Evolutionary conservation across 768 basidiomycete species (phyloP).

Genomic region (Mycena epipterygia): DNA sequence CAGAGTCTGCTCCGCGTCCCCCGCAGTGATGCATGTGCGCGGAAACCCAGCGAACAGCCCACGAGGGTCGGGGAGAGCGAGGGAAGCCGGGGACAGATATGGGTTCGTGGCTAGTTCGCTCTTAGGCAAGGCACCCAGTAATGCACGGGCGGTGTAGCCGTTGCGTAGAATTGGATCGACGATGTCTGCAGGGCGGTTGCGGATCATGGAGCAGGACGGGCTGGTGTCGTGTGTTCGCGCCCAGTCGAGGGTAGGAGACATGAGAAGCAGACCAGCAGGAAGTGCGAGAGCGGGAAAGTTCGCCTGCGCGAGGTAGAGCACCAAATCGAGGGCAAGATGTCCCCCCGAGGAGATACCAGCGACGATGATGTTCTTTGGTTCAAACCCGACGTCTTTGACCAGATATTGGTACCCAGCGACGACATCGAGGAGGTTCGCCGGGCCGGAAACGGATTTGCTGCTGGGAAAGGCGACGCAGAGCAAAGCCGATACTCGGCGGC

Average conservation of each 20-base stretch:
- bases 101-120: neutral
- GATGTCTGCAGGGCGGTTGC: slow-evolving; percentile 1
- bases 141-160: neutral
- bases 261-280: slow-evolving; percentile 62
- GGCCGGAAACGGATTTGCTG: slow-evolving; percentile 75
- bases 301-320: slow-evolving; percentile 69
- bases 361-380: slow-evolving; percentile 71
- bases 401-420: slow-evolving; percentile 82
- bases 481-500: slow-evolving; percentile 81
- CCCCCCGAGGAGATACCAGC: slow-evolving; percentile 85
- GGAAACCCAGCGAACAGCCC: neutral
- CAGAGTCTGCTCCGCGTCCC: neutral
- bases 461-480: slow-evolving; percentile 53
- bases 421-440: slow-evolving; percentile 79
- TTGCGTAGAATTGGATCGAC: neutral
- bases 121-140: neutral
- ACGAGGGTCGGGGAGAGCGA: neutral
- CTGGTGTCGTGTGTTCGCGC: neutral
- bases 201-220: neutral
- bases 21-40: neutral
- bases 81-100: neutral
- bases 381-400: slow-evolving; percentile 66
- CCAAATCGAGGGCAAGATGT: slow-evolving; percentile 74
- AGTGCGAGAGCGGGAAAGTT: slow-evolving; percentile 50
- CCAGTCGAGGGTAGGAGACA: slow-evolving; percentile 54